These are phyloP conservation scores for Podila epigama DNA, from an alignment of 192 early-diverging fungal genomes.

Conservation along the genomic window DNA sequence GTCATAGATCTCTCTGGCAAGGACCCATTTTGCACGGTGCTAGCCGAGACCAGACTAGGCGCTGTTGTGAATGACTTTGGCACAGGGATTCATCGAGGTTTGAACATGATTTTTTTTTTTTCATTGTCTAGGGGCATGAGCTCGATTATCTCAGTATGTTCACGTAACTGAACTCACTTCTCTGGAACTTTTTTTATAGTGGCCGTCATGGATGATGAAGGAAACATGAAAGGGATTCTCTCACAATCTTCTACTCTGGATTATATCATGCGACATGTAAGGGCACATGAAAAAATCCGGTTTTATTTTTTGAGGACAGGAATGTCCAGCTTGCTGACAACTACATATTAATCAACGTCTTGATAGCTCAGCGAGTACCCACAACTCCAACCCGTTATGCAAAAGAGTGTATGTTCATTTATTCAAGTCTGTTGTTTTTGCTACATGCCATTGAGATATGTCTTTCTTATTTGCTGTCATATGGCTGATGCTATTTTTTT, in stretches of 20 bases:
- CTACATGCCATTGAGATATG: not conserved
- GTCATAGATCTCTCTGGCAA: slow-evolving; percentile 74
- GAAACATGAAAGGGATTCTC: slow-evolving; percentile 74
- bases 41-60: slow-evolving; percentile 76
- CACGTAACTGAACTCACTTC: not conserved
- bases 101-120: no score
- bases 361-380: slow-evolving; percentile 36
- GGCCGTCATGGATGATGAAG: slow-evolving; percentile 70
- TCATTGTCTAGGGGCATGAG: no score
- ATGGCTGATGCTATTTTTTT: not conserved
- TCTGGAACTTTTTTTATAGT: slow-evolving; percentile 50
- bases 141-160: no score
- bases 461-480: not conserved
- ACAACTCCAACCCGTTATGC: slow-evolving; percentile 42
- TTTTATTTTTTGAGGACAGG: no score
- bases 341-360: not conserved
- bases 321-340: no score
- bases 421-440: slow-evolving; percentile 12
- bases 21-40: slow-evolving; percentile 85
- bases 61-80: slow-evolving; percentile 78
- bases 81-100: slow-evolving; percentile 78
- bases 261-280: slow-evolving; percentile 72
- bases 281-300: not conserved
- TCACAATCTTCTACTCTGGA: slow-evolving; percentile 78
- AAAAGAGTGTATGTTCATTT: slow-evolving; percentile 28